phyloP scores from a whole-genome alignment of 1,284 basidiomycete species.

The Ceratobasidium sp. region DNA sequence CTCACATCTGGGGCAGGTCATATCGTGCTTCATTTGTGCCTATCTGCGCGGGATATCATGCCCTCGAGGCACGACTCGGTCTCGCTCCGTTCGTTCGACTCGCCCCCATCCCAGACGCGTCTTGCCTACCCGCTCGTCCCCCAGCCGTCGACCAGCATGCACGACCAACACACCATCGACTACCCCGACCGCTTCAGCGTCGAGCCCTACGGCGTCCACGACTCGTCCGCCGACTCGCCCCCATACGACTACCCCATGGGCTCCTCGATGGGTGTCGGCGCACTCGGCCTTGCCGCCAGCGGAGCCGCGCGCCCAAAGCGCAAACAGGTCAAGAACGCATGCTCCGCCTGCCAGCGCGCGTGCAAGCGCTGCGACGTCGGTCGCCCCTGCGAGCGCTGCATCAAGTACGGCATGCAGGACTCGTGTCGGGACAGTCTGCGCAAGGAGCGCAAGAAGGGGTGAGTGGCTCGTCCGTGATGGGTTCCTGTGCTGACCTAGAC shows the following conservation, averaged over 20 bases:
- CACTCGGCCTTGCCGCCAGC: not conserved
- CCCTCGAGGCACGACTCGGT: conserved; percentile 15
- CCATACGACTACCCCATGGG: conserved; percentile 4
- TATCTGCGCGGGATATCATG: not conserved
- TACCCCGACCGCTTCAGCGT: conserved; percentile 9
- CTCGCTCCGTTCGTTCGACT: conserved; percentile 29
- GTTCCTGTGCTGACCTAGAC: not conserved
- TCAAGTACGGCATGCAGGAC: conserved; percentile 82
- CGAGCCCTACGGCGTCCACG: conserved; percentile 2
- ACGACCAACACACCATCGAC: conserved; percentile 1
- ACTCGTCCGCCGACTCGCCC: not conserved
- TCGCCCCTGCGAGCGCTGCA: conserved; percentile 83
- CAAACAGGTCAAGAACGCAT: conserved; percentile 89
- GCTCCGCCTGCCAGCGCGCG: conserved; percentile 86
- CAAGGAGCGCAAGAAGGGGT: conserved; percentile 83
- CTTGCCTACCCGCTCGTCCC: conserved; percentile 11
- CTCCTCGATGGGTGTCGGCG: not conserved
- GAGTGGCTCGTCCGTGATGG: not conserved
- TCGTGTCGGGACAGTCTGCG: conserved; percentile 82
- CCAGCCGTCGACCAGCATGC: conserved; percentile 9
- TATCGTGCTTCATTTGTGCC: not conserved
- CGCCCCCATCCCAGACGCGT: conserved; percentile 29
- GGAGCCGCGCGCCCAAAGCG: conserved; percentile 60
- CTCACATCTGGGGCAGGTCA: conserved; percentile 4
- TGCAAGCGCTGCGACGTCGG: conserved; percentile 92